Evolutionary conservation across 2,329 filamentous ascomycete genomes (phyloP), one percentile per base, ranked within the genome.

Genomic region (Penicillium sp.): DNA sequence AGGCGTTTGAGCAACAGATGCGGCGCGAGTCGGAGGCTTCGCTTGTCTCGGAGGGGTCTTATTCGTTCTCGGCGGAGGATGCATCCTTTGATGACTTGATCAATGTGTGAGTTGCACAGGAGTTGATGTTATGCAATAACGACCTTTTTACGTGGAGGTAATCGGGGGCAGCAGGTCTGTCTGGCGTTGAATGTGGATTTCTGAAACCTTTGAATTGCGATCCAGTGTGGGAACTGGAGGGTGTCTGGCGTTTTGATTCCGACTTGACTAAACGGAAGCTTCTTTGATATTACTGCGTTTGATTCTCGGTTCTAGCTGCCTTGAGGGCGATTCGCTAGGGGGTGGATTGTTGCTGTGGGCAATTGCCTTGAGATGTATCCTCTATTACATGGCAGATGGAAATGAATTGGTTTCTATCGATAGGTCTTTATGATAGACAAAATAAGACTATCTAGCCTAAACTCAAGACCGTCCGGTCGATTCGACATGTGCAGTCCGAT

Each of bases 1-100:
- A 64, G 32, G 60, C 54, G 3, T 58, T 70, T 43, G 67, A 71
- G 43, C 68, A 70, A 49, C 65, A 69, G 57, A 51, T 72, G 34
- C 69, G 67, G 9, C 64, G 69, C 1, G 66, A 69, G 26, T 70
- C 69, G 5, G 68, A 70, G 37, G 59, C 63, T 0, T 67, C 70
- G 4, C 55, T 72, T 16, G 52, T 61, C 20, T 66, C 70, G 4
- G 68, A 71, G 24, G 61, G 63, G 0, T 69, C 70, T 0, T 69
- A 69, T 51, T 60, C 65, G 2, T 67, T 72, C 53, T 69, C 68
- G 13, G 56, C 67, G 2, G 69, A 71, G 26, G 69, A 72, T 29
- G 61, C 45, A 3, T 31, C 60, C 16, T 72, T 72, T 57, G 69
- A 71, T 26, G 67, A 72, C 46, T 56, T 72, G 55, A 69, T 72